Percentiles rank a stretch among this genome's conserved stretches.
phyloP scores from a whole-genome alignment of 2,329 filamentous ascomycete genomes.

The Aspergillus tubingensis region DNA sequence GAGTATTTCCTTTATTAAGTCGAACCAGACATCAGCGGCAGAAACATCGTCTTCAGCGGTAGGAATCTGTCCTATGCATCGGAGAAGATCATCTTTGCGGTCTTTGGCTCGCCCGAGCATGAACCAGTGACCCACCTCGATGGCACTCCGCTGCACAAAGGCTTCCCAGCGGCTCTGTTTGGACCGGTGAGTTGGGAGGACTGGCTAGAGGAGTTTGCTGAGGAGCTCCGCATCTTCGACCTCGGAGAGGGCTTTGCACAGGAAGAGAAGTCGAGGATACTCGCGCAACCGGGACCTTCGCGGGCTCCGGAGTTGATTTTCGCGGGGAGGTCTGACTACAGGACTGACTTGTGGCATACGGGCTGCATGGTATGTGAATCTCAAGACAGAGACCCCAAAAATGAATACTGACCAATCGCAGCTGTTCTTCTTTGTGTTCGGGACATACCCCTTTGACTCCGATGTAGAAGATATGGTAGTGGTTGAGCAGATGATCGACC shows the following conservation, averaged over 20 bases:
- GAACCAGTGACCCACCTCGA: background rate
- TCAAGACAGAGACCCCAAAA: too few species aligned
- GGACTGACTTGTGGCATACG: background rate
- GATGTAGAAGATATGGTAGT: background rate
- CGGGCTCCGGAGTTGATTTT: background rate
- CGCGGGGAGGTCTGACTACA: background rate
- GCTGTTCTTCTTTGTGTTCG: background rate
- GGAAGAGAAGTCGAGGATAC: background rate
- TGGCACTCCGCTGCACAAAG: background rate
- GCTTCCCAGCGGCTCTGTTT: background rate
- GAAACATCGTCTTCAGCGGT: background rate
- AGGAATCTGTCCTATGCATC: background rate
- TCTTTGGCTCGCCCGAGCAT: background rate
- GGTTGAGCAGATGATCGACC: background rate
- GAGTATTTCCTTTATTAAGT: background rate
- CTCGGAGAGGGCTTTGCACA: background rate
- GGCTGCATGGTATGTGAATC: background rate
- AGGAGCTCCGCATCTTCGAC: background rate
- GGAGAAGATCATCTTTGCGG: background rate
- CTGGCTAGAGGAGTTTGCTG: background rate
- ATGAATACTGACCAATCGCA: background rate
- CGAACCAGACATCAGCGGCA: background rate
- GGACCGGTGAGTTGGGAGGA: background rate
- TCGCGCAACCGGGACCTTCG: background rate
- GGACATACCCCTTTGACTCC: background rate